Percentiles rank a stretch among this genome's conserved stretches.
These are phyloP conservation scores for Arthrobotrys iridis DNA, from an alignment of 2,329 filamentous ascomycete genomes.

Conservation along the genomic window DNA sequence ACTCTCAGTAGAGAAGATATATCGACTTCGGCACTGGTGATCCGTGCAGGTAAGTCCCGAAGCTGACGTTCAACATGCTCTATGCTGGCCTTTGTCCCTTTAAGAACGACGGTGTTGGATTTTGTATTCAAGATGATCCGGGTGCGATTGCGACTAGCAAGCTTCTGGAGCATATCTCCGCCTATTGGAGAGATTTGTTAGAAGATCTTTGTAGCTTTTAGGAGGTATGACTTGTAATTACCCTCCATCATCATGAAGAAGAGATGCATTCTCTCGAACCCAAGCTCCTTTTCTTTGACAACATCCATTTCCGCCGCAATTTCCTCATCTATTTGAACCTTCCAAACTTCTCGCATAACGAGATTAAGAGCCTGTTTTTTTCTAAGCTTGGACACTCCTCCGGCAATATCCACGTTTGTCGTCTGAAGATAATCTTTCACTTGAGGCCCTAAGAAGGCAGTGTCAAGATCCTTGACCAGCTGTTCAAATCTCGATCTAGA, in stretches of 20 bases:
- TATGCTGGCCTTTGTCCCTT: constrained; percentile 55
- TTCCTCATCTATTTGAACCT: constrained; percentile 55
- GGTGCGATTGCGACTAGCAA: constrained; percentile 48
- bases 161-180: constrained; percentile 45
- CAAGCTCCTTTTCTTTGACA: constrained; percentile 53
- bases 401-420: constrained; percentile 20
- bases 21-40: constrained; percentile 54
- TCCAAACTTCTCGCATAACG: constrained; percentile 56
- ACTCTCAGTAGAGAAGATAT: constrained; percentile 55
- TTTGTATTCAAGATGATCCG: constrained; percentile 56
- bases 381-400: constrained; percentile 15
- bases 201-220: background rate
- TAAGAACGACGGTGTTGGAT: constrained; percentile 47
- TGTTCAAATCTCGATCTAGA: constrained; percentile 56
- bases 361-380: constrained; percentile 54
- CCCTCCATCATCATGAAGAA: constrained; percentile 58
- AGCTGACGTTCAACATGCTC: constrained; percentile 55
- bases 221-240: constrained; percentile 6
- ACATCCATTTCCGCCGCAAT: constrained; percentile 57
- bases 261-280: constrained; percentile 55
- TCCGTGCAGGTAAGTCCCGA: constrained; percentile 38
- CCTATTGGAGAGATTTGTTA: constrained; percentile 12
- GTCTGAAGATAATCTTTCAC: constrained; percentile 55
- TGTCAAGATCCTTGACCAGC: constrained; percentile 54
- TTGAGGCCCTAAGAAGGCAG: constrained; percentile 54